Percentiles rank a stretch among this genome's conserved stretches.
These are phyloP conservation scores for Dalbergia oliveri DNA, from an alignment of 306 rosid species.

Conservation along the genomic window DNA sequence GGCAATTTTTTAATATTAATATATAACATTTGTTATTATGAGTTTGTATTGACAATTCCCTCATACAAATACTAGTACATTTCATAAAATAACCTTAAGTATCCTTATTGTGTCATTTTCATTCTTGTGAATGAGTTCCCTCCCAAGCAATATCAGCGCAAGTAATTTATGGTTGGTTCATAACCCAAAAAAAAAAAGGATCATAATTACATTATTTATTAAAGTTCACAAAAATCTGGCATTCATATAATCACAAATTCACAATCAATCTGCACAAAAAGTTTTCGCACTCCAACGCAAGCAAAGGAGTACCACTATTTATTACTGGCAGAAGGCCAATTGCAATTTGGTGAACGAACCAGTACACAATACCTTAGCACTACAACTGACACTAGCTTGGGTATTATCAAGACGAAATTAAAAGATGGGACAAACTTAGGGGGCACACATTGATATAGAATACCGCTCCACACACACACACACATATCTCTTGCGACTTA, in stretches of 20 bases:
- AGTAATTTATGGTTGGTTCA: no score
- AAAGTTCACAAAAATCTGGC: neutral
- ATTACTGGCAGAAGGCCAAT: slow-evolving; percentile 33
- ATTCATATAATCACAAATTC: slow-evolving; percentile 1
- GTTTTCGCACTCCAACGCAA: neutral
- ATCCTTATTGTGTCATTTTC: neutral
- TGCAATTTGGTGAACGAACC: slow-evolving; percentile 5
- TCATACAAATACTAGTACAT: neutral
- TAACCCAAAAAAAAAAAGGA: no score
- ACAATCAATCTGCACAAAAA: neutral
- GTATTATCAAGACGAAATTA: neutral
- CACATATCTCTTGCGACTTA: neutral
- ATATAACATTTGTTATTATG: neutral
- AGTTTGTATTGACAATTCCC: neutral
- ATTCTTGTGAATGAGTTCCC: neutral
- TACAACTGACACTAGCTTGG: slow-evolving; percentile 37
- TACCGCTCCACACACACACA: neutral
- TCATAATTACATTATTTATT: neutral
- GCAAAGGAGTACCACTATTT: slow-evolving; percentile 28
- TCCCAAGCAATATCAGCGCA: neutral
- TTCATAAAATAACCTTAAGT: neutral
- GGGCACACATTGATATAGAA: neutral
- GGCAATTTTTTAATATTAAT: neutral
- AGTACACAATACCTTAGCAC: slow-evolving; percentile 27
- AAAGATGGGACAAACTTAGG: neutral